phyloP scores from a whole-genome alignment of 306 rosid genomes.

The Cyamopsis tetragonoloba region DNA sequence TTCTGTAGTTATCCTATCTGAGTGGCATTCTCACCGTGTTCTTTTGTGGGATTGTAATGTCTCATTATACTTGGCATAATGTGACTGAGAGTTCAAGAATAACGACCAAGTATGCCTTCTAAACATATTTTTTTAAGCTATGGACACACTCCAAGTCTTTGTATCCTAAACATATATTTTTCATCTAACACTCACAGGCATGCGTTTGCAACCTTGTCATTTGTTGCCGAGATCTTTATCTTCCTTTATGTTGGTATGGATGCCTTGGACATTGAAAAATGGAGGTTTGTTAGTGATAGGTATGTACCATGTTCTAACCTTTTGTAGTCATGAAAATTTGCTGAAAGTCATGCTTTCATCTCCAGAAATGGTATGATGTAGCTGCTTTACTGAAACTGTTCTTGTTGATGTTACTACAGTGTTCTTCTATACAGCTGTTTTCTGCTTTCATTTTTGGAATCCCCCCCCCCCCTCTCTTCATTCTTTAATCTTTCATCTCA shows the following conservation, averaged over 20 bases:
- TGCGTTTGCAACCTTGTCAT: constrained; percentile 91
- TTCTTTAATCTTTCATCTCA: background rate
- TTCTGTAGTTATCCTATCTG: constrained; percentile 68
- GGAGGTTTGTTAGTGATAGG: constrained; percentile 95
- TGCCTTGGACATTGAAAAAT: constrained; percentile 96
- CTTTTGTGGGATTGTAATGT: constrained; percentile 98
- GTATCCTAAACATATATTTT: constrained; percentile 12
- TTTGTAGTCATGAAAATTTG: background rate
- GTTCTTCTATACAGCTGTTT: background rate
- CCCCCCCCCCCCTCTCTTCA: too few relatives aligned
- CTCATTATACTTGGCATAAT: constrained; percentile 99
- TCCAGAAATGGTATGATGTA: constrained; percentile 4
- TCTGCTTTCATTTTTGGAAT: background rate
- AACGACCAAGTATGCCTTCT: constrained; percentile 79
- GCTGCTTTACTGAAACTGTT: constrained; percentile 2
- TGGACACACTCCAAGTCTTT: constrained; percentile 15
- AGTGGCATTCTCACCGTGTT: constrained; percentile 97
- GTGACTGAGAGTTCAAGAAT: constrained; percentile 91
- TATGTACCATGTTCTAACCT: constrained; percentile 28
- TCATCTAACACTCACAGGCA: constrained; percentile 53
- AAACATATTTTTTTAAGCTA: constrained; percentile 9
- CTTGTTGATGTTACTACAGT: background rate
- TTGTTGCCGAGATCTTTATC: constrained; percentile 84
- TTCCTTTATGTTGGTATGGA: constrained; percentile 98
- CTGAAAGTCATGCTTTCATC: background rate